Evolutionary conservation across 495 filamentous ascomycete species (phyloP), one percentile per base, ranked within the genome.

Genomic region (Penicillium desertorum): DNA sequence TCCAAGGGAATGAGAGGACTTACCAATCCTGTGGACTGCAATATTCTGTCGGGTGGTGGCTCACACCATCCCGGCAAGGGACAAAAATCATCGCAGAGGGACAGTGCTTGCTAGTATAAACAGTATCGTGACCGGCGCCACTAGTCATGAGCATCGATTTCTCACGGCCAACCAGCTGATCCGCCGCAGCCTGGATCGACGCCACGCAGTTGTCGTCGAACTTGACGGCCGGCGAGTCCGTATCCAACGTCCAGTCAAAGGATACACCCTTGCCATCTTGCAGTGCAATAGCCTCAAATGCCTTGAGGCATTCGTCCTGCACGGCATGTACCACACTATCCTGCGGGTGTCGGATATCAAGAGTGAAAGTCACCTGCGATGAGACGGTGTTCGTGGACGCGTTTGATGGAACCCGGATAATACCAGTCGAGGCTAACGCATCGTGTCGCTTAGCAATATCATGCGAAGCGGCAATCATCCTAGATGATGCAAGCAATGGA

Each of bases 301-400:
- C 73, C 0, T 54, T 39, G 14, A 70, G 74, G 30, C 68, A 74
- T 20, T 73, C 64, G 8, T 77, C 62, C 58, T 86, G 81, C 16
- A 88, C 68, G 8, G 67, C 58, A 9, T 79, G 70, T 4, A 91
- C 72, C 2, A 76, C 82, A 12, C 62, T 65, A 60, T 90, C 84
- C 6, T 78, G 59, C 3, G 80, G 81, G 4, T 84, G 78, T 19
- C 89, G 81, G 44, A 91, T 81, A 58, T 92, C 88, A 14, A 91
- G 73, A 3, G 81, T 84, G 61, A 91, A 89, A 14, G 75, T 73
- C 25, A 88, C 88, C 19, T 72, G 68, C 0, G 86, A 85, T 0
- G 88, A 85, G 14, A 91, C 82, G 0, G 88, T 91, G 64, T 91
- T 90, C 4, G 85, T 88, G 41, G 76, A 82, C 2, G 86, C 84